phyloP scores from a whole-genome alignment of 257 asterid genomes.

The Plectranthus barbatus region DNA sequence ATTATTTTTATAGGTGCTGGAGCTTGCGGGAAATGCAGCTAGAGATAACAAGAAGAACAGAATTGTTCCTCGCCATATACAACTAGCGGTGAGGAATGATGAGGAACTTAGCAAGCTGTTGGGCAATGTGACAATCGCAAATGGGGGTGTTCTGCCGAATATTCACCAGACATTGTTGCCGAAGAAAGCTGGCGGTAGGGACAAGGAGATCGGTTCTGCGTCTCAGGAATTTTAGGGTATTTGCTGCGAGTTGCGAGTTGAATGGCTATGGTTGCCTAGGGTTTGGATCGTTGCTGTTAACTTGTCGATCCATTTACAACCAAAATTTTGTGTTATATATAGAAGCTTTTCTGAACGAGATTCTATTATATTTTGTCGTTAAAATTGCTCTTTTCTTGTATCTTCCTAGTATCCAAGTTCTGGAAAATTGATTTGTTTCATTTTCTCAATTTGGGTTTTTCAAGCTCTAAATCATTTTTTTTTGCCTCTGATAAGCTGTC shows the following conservation, averaged over 20 bases:
- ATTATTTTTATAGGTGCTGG: conserved; percentile 31
- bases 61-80: conserved; percentile 63
- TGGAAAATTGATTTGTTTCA: no score
- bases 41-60: conserved; percentile 64
- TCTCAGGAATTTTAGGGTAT: conserved; percentile 51
- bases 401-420: no score
- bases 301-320: no score
- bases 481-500: no score
- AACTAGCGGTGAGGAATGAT: conserved; percentile 62
- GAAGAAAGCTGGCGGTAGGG: conserved; percentile 33
- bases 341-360: no score
- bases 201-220: conserved; percentile 42
- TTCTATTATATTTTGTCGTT: no score
- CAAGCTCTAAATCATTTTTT: no score
- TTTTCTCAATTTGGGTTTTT: no score
- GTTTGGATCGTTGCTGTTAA: no score
- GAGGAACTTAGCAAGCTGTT: conserved; percentile 58
- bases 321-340: no score
- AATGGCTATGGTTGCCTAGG: no score
- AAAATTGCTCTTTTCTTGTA: no score
- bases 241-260: neutral
- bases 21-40: conserved; percentile 67
- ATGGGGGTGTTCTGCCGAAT: conserved; percentile 64
- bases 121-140: conserved; percentile 53
- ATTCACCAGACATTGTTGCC: conserved; percentile 51